Evolutionary conservation across 2,329 filamentous ascomycete species (phyloP), one percentile per base, ranked within the genome.

Genomic region (Didymella glomerata): DNA sequence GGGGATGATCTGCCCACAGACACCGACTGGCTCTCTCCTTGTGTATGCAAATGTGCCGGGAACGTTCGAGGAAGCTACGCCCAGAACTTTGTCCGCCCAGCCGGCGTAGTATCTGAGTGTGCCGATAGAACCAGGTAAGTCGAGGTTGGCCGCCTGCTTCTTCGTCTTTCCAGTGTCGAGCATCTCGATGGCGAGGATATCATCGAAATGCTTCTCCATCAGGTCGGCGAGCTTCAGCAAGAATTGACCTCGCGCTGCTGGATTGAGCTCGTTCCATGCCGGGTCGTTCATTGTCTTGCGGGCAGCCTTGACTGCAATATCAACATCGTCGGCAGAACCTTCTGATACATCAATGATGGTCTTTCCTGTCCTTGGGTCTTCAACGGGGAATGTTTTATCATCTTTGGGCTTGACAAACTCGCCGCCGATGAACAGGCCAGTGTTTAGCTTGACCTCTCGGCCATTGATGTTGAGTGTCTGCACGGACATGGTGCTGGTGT

Each of bases 81-180:
- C 90, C 61, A 88, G 87, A 61, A 90, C 87, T 80, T 94, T 94
- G 79, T 93, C 91, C 45, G 90, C 88, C 75, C 85, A 93, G 51
- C 91, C 91, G 38, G 87, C 90, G 69, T 93, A 94, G 78, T 94
- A 94, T 67, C 86, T 87, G 62, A 90, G 77, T 1, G 82, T 83
- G 10, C 75, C 78, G 53, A 88, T 79, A 9, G 88, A 83, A 66
- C 88, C 86, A 1, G 73, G 79, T 11, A 93, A 76, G 73, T 92
- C 89, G 51, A 50, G 86, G 69, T 4, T 85, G 84, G 55, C 42
- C 7, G 55, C 48, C 41, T 58, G 57, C 42, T 54, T 58, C 30
- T 54, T 58, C 13, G 55, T 54, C 32, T 58, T 58, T 30, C 55
- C 55, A 10, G 55, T 58, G 20, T 58, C 55, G 1, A 58, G 46